These are phyloP conservation scores for Ambispora gerdemannii DNA, from an alignment of 192 early-diverging fungal species.

Conservation along the genomic window DNA sequence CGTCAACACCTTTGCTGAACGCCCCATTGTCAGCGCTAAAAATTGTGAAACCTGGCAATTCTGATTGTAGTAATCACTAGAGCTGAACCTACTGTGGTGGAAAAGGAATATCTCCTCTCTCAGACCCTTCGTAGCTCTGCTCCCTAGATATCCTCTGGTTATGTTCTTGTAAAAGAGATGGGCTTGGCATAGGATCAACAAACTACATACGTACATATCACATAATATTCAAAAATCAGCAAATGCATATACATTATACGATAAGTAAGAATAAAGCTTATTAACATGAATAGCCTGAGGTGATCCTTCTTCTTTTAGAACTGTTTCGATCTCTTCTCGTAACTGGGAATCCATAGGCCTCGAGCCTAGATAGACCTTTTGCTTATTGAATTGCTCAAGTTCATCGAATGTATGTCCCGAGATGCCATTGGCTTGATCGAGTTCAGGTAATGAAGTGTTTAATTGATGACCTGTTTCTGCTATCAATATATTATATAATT, in stretches of 20 bases:
- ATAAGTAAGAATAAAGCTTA: constrained; percentile 1
- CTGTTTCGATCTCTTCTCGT: constrained; percentile 78
- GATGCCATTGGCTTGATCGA: constrained; percentile 51
- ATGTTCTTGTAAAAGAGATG: constrained; percentile 16
- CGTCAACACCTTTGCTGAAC: constrained; percentile 72
- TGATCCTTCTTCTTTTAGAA: constrained; percentile 64
- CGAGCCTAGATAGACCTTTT: constrained; percentile 70
- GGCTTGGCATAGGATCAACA: neutral
- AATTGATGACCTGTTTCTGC: neutral
- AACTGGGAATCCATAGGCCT: constrained; percentile 69
- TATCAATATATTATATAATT: neutral
- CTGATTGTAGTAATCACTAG: neutral
- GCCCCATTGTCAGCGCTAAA: constrained; percentile 33
- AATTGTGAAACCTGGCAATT: constrained; percentile 36
- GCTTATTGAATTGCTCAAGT: constrained; percentile 78
- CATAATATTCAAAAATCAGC: neutral
- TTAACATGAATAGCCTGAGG: neutral
- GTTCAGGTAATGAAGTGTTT: neutral
- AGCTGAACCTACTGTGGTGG: constrained; percentile 60
- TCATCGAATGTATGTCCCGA: constrained; percentile 67
- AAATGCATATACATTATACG: neutral
- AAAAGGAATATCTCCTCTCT: constrained; percentile 61
- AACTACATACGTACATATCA: neutral
- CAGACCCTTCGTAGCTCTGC: constrained; percentile 45
- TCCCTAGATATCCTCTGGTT: neutral